A percentile compares a stretch with the other conserved stretches of the same genome.
Evolutionary conservation across 1,284 basidiomycete species (phyloP).

Genomic region (Taiwanofungus camphoratus): DNA sequence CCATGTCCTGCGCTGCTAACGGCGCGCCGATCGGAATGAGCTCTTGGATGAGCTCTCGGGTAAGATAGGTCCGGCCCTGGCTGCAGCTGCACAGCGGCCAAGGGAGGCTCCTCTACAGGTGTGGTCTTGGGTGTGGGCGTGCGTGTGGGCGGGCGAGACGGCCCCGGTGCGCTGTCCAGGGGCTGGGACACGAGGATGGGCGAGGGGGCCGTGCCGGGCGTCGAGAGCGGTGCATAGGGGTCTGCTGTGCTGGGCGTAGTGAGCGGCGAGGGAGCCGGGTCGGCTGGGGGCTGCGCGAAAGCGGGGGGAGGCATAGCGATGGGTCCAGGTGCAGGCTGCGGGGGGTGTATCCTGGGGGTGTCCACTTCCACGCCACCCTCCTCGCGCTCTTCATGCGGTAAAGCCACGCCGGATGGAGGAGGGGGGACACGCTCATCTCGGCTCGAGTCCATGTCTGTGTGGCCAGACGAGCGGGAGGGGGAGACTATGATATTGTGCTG

Average conservation of each 20-base stretch:
- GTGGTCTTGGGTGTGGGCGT: background rate
- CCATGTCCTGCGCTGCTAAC: background rate
- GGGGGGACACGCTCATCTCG: too few species aligned
- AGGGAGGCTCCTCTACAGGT: conserved; percentile 1
- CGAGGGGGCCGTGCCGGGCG: background rate
- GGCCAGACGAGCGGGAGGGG: too few species aligned
- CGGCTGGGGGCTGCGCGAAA: background rate
- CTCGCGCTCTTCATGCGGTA: too few species aligned
- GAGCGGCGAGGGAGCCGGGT: background rate
- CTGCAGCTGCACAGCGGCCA: background rate
- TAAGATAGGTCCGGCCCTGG: background rate
- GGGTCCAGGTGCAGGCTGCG: conserved; percentile 1
- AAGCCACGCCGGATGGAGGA: background rate
- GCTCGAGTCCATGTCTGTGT: too few species aligned
- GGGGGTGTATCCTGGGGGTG: too few species aligned
- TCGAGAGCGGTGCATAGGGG: background rate
- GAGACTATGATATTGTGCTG: too few species aligned
- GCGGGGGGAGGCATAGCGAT: conserved; percentile 1
- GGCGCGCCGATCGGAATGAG: background rate
- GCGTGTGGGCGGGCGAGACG: conserved; percentile 1
- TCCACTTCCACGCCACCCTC: too few species aligned
- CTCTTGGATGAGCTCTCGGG: background rate
- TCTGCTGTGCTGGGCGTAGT: background rate
- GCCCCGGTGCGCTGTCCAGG: background rate
- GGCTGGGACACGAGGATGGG: background rate